Conservation (phyloP, 2,329 filamentous ascomycete species). For the Onygenales sp. region DNA sequence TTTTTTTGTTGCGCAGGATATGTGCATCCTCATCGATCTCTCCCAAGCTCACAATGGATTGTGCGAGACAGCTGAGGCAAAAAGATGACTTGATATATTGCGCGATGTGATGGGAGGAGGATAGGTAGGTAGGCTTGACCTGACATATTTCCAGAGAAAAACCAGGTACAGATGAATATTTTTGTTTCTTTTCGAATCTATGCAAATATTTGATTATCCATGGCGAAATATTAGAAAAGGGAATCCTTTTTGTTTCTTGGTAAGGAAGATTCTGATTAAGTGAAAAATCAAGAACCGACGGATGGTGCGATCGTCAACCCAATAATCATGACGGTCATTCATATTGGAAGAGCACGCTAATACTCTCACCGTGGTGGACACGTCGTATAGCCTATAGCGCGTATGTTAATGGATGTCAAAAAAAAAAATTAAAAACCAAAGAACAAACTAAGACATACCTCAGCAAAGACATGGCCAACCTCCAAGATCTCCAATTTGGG, state of each 20-base stretch:
- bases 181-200: no score
- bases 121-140: not conserved
- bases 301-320: constrained; percentile 1
- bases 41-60: not conserved
- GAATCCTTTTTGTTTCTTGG: not conserved
- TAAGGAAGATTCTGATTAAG: not conserved
- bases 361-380: constrained; percentile 95
- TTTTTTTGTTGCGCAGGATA: not conserved
- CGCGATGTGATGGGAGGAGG: not conserved
- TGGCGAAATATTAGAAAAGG: not conserved
- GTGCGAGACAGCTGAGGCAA: not conserved
- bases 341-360: constrained; percentile 88
- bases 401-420: not conserved
- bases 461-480: constrained; percentile 78
- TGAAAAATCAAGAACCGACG: not conserved
- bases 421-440: not conserved
- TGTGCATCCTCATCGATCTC: not conserved
- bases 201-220: not conserved
- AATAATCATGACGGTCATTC: constrained; percentile 39
- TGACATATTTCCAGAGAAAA: not conserved
- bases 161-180: no score
- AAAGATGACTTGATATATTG: not conserved
- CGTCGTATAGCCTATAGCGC: constrained; percentile 64
- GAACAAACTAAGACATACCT: constrained; percentile 44
- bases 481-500: constrained; percentile 88